Percentiles rank a stretch among this genome's conserved stretches.
These are phyloP conservation scores for Thelonectria discophora DNA, from an alignment of 2,329 filamentous ascomycete genomes.

Conservation along the genomic window DNA sequence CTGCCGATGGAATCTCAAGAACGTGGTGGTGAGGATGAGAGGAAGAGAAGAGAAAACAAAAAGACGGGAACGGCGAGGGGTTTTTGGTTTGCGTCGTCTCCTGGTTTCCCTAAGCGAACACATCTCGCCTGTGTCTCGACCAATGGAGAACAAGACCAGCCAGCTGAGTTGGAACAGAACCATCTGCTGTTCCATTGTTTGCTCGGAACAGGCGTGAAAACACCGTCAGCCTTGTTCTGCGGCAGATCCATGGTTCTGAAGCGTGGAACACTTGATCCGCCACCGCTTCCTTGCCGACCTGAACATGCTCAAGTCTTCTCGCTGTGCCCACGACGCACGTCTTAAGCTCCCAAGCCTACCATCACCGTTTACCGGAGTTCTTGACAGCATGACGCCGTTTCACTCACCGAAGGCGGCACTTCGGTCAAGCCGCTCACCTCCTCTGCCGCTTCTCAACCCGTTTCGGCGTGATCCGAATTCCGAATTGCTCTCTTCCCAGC, in stretches of 20 bases:
- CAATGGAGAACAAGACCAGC: neutral
- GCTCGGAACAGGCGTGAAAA: too few species aligned
- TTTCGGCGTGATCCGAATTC: neutral
- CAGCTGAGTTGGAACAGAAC: neutral
- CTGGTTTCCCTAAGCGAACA: neutral
- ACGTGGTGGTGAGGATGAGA: neutral
- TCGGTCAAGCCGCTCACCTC: neutral
- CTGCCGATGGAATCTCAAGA: too few species aligned
- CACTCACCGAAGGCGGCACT: neutral
- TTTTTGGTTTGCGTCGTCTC: neutral
- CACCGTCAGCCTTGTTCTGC: too few species aligned
- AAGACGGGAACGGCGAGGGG: neutral
- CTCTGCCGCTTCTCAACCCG: neutral
- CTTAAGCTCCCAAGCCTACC: neutral
- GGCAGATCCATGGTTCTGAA: too few species aligned
- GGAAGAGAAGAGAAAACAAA: neutral
- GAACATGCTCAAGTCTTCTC: too few species aligned
- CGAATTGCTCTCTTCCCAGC: conserved; percentile 10
- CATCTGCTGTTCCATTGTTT: too few species aligned
- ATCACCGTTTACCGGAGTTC: neutral
- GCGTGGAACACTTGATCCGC: too few species aligned
- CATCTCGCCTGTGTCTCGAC: neutral
- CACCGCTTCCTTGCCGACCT: too few species aligned
- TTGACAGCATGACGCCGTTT: neutral
- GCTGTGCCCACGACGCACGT: neutral